A percentile compares a stretch with the other conserved stretches of the same genome.
phyloP scores from a whole-genome alignment of 345 rosid genomes.

The Cardamine resedifolia region DNA sequence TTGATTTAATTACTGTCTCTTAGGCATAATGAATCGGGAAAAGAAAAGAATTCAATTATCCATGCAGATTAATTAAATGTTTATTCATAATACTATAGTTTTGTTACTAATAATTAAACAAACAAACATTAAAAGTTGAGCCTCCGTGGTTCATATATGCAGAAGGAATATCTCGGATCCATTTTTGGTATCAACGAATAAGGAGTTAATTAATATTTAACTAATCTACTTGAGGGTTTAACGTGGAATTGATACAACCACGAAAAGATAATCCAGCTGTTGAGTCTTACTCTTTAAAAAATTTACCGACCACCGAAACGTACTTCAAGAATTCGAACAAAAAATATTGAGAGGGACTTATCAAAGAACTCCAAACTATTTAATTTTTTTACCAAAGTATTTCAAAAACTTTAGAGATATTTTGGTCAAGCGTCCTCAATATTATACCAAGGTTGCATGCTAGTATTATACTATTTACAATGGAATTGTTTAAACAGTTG shows the following conservation, averaged over 20 bases:
- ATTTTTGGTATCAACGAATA: conserved; percentile 35
- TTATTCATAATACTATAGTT: conserved; percentile 10
- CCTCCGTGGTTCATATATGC: conserved; percentile 45
- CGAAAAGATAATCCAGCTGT: conserved; percentile 18
- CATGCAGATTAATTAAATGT: conserved; percentile 12
- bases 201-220: conserved; percentile 10
- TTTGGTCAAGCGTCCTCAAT: background rate
- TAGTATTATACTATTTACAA: no score
- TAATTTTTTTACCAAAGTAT: background rate
- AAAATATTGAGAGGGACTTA: conserved; percentile 8
- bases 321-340: conserved; percentile 35
- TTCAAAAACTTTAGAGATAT: conserved; percentile 9
- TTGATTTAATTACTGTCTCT: background rate
- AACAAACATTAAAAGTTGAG: conserved; percentile 36
- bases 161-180: conserved; percentile 44
- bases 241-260: conserved; percentile 27
- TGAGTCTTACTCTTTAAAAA: background rate
- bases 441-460: background rate
- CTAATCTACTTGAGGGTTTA: conserved; percentile 10
- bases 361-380: conserved; percentile 12
- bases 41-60: conserved; percentile 25
- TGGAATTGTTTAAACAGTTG: no score
- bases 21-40: conserved; percentile 24
- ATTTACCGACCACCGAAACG: conserved; percentile 29
- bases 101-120: conserved; percentile 14